Base-by-base conservation (phyloP, 2,329 filamentous ascomycete genomes). In the Penicillium sclerotiorum region DNA sequence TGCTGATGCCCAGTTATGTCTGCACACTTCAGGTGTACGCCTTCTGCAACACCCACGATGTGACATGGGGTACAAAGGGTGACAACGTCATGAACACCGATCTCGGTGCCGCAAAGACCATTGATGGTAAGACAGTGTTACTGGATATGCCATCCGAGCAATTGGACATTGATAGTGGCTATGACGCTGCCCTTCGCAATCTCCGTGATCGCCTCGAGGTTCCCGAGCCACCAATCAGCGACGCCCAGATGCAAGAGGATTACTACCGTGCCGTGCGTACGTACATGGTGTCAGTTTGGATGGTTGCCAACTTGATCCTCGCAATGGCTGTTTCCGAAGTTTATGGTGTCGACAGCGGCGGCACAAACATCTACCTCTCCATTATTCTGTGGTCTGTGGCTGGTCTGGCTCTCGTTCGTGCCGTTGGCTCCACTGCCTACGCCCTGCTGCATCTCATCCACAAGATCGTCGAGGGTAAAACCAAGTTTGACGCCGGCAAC, bases 11-110 rank as follows among this genome's bases (percentile, higher is more conserved):
- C 0, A 87, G 81, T 32, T 99, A 97, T 77, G 95, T 99, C 73
- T 97, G 94, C 77, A 97, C 90, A 0, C 81, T 99, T 2, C 94
- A 99, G 72, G 91, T 97, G 17, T 99, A 99, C 74, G 94, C 94
- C 36, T 99, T 99, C 73, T 97, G 94, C 79, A 99, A 99, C 76
- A 95, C 93, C 0, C 94, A 99, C 81, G 94, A 99, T 69, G 91
- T 99, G 17, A 95, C 92, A 0, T 99, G 94, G 94, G 94, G 94
- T 37, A 99, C 94, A 38, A 99, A 99, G 75, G 94, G 94, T 49
- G 94, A 99, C 80, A 99, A 99, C 71, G 85, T 95, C 28, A 87
- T 94, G 63, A 87, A 90, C 71, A 96, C 89, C 7, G 95, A 99
- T 68, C 84, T 99, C 1, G 94, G 94, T 49, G 85, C 89, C 5